Conservation (phyloP, 2,329 filamentous ascomycete species). For the Colletotrichum sp. region DNA sequence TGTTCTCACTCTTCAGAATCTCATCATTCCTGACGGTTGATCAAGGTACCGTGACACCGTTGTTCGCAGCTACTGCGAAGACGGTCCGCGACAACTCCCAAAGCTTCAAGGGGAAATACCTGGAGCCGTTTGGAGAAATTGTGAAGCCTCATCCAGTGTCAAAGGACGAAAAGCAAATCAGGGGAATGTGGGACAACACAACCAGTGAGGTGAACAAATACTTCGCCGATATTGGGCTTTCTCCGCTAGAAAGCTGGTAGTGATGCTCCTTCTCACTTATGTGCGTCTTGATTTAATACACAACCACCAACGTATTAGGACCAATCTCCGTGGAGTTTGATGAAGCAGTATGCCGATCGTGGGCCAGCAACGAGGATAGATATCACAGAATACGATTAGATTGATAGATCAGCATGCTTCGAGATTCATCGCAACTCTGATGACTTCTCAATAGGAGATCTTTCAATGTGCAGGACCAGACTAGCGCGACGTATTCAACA, state of each 20-base stretch:
- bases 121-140: conserved; percentile 20
- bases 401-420: background rate
- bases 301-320: background rate
- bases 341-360: background rate
- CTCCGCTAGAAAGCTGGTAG: background rate
- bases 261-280: accelerated
- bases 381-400: accelerated
- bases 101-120: conserved; percentile 23
- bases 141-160: conserved; percentile 11
- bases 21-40: conserved; percentile 12
- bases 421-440: background rate
- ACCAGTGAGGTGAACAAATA: conserved; percentile 17
- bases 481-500: background rate
- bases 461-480: background rate
- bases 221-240: background rate
- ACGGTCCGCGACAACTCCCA: conserved; percentile 10
- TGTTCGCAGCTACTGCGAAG: conserved; percentile 25
- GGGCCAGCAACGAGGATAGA: background rate
- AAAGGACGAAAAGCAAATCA: conserved; percentile 9
- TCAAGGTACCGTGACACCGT: conserved; percentile 17
- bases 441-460: background rate
- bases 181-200: conserved; percentile 23
- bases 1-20: conserved; percentile 8
- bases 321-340: background rate
- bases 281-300: background rate